A percentile compares a stretch with the other conserved stretches of the same genome.
These are phyloP conservation scores for Omphalea diandra DNA, from an alignment of 441 rosid species.

Conservation along the genomic window DNA sequence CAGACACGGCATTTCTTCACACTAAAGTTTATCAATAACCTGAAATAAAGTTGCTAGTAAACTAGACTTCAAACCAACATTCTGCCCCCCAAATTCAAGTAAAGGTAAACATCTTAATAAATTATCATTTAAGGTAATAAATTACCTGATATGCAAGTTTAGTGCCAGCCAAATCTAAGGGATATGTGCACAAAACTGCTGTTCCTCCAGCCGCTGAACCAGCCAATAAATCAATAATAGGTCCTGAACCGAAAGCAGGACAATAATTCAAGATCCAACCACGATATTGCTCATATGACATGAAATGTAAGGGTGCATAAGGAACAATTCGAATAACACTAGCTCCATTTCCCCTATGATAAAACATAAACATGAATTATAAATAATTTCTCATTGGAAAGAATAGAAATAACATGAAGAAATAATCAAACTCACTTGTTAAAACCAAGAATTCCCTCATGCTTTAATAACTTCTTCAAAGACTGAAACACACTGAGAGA, in stretches of 20 bases:
- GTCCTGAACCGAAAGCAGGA: constrained; percentile 73
- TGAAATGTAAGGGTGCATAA: constrained; percentile 93
- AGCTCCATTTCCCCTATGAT: constrained; percentile 89
- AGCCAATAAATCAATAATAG: constrained; percentile 87
- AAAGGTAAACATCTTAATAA: constrained; percentile 18
- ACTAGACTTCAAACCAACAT: background rate
- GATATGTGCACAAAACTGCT: constrained; percentile 93
- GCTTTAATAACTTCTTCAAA: constrained; percentile 67
- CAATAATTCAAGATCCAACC: constrained; percentile 75
- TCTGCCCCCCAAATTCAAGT: background rate
- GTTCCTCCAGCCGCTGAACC: constrained; percentile 97
- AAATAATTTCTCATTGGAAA: constrained; percentile 8
- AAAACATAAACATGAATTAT: constrained; percentile 21
- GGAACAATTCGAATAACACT: constrained; percentile 93
- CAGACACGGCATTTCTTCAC: too few species aligned
- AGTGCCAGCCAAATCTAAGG: constrained; percentile 93
- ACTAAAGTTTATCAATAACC: background rate
- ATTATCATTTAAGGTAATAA: constrained; percentile 17
- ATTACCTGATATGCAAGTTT: constrained; percentile 95
- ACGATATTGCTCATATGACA: constrained; percentile 95
- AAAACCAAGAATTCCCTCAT: constrained; percentile 83
- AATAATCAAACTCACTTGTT: constrained; percentile 56
- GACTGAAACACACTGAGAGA: constrained; percentile 75
- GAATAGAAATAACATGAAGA: constrained; percentile 10
- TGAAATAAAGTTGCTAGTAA: background rate